These are phyloP conservation scores for Millerozyma acaciae DNA, from an alignment of 805 yeast species.

Conservation along the genomic window DNA sequence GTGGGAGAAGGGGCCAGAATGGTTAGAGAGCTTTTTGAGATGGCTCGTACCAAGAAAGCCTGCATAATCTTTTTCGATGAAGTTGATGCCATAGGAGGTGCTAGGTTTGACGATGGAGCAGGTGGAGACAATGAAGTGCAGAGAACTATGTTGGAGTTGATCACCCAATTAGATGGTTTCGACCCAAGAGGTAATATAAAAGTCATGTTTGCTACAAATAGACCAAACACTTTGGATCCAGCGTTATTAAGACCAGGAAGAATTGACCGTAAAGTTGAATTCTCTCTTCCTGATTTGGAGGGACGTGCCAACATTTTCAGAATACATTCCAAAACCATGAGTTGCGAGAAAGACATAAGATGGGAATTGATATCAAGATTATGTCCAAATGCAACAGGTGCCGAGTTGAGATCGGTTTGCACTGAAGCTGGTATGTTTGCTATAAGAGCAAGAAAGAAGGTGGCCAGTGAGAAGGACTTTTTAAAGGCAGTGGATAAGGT, in stretches of 20 bases:
- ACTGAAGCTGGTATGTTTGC: slow-evolving; percentile 99
- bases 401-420: slow-evolving; percentile 96
- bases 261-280: slow-evolving; percentile 97
- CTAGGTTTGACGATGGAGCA: slow-evolving; percentile 99
- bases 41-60: slow-evolving; percentile 98
- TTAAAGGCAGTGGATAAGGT: slow-evolving; percentile 97
- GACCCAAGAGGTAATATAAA: slow-evolving; percentile 98
- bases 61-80: slow-evolving; percentile 98
- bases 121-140: slow-evolving; percentile 99
- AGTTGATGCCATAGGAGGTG: slow-evolving; percentile 98
- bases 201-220: slow-evolving; percentile 98
- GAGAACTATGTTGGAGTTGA: slow-evolving; percentile 97
- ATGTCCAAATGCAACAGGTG: slow-evolving; percentile 98
- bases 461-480: slow-evolving; percentile 97
- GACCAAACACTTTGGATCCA: slow-evolving; percentile 97
- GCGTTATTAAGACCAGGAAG: slow-evolving; percentile 98
- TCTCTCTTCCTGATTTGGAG: slow-evolving; percentile 92
- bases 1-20: slow-evolving; percentile 99
- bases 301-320: slow-evolving; percentile 98
- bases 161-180: slow-evolving; percentile 96
- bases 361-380: slow-evolving; percentile 97
- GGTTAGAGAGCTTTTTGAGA: slow-evolving; percentile 97
- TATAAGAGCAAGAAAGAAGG: slow-evolving; percentile 95
- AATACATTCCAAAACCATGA: slow-evolving; percentile 96
- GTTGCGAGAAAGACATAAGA: slow-evolving; percentile 93